Evolutionary conservation across 2,329 filamentous ascomycete species (phyloP).

Genomic region (Aspergillus felis): DNA sequence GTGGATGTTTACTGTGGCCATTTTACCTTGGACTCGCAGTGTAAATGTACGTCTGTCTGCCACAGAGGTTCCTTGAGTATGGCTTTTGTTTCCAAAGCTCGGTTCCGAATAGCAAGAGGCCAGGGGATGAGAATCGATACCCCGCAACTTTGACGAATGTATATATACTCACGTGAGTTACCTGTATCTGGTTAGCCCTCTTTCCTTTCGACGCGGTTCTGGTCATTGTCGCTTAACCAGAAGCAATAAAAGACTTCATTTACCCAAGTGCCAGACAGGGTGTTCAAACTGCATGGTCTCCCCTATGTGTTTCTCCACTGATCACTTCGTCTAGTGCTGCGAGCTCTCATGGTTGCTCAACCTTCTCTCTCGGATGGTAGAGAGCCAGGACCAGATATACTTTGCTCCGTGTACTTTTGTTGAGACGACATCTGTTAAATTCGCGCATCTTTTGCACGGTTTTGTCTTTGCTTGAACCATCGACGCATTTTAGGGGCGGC

Average conservation of each 20-base stretch:
- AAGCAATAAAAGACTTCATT: not conserved
- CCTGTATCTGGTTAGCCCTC: not conserved
- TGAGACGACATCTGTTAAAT: not conserved
- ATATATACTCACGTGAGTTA: slow-evolving; percentile 1
- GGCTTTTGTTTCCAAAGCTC: not conserved
- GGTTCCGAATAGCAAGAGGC: not conserved
- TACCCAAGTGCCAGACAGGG: not conserved
- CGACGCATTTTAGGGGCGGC: not conserved
- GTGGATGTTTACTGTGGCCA: not conserved
- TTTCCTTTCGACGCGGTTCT: not conserved
- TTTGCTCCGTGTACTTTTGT: not conserved
- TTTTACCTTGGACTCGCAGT: not conserved
- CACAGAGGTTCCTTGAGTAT: not conserved
- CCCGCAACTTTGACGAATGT: not conserved
- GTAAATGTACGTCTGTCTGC: not conserved
- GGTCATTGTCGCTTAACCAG: too few relatives aligned
- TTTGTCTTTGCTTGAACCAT: not conserved
- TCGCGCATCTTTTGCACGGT: not conserved
- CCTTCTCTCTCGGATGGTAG: not conserved
- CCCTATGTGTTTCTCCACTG: not conserved
- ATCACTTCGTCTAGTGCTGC: not conserved
- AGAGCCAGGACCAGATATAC: not conserved
- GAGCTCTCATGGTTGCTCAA: not conserved
- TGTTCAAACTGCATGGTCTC: not conserved
- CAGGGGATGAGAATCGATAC: not conserved